phyloP scores from a whole-genome alignment of 2,329 filamentous ascomycete genomes.

The Aspergillus sp. region DNA sequence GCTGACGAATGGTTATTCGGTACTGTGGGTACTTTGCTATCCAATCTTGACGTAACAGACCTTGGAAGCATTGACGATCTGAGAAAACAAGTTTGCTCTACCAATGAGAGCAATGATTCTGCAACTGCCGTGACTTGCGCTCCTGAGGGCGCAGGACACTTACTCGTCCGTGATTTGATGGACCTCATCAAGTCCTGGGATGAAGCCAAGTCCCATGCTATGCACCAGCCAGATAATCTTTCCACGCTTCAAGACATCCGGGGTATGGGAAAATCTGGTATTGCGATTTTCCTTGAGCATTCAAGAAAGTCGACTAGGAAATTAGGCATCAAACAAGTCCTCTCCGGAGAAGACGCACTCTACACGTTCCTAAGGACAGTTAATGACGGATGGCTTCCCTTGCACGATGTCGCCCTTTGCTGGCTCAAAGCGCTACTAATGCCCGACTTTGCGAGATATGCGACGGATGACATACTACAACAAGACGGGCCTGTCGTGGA shows the following conservation, averaged over 20 bases:
- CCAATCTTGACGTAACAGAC: slow-evolving; percentile 52
- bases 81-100: slow-evolving; percentile 30
- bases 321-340: slow-evolving; percentile 38
- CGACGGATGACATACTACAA: slow-evolving; percentile 7
- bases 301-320: slow-evolving; percentile 50
- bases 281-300: slow-evolving; percentile 60
- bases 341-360: slow-evolving; percentile 42
- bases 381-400: slow-evolving; percentile 51
- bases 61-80: slow-evolving; percentile 46
- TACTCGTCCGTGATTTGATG: slow-evolving; percentile 49
- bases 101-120: slow-evolving; percentile 20
- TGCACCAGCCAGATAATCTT: slow-evolving; percentile 52
- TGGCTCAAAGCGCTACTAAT: slow-evolving; percentile 57
- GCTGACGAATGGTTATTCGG: slow-evolving; percentile 62
- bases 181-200: slow-evolving; percentile 47
- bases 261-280: slow-evolving; percentile 49
- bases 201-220: slow-evolving; percentile 45
- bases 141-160: slow-evolving; percentile 24
- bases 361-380: slow-evolving; percentile 46
- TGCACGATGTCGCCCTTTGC: slow-evolving; percentile 54
- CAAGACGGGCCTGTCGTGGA: slow-evolving; percentile 24
- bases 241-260: slow-evolving; percentile 52
- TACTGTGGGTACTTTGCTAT: slow-evolving; percentile 54
- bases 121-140: slow-evolving; percentile 17
- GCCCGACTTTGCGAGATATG: slow-evolving; percentile 35